Conservation (phyloP, 1,284 basidiomycete species). For the Peniophora sp. region DNA sequence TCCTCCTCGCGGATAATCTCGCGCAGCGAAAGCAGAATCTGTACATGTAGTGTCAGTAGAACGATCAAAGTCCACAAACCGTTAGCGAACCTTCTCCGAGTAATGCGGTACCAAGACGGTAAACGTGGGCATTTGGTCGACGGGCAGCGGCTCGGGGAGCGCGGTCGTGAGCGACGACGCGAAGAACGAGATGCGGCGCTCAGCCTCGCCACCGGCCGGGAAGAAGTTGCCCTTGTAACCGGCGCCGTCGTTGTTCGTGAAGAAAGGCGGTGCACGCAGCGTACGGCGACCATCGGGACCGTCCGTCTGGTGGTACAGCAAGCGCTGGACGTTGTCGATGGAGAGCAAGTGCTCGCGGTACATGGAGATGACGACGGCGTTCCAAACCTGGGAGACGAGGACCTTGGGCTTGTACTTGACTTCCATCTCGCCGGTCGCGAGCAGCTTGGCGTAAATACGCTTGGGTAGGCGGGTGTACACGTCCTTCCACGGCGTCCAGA, state of each 20-base stretch:
- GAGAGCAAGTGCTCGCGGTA: slow-evolving; percentile 94
- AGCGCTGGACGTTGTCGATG: slow-evolving; percentile 90
- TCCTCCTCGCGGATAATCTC: slow-evolving; percentile 98
- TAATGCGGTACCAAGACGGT: slow-evolving; percentile 96
- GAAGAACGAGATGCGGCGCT: slow-evolving; percentile 95
- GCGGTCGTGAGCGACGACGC: slow-evolving; percentile 91
- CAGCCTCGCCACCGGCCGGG: slow-evolving; percentile 89
- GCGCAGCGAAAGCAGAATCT: slow-evolving; percentile 84
- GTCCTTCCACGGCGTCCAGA: slow-evolving; percentile 97
- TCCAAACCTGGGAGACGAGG: slow-evolving; percentile 96
- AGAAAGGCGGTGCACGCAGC: slow-evolving; percentile 90
- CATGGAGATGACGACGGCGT: slow-evolving; percentile 97
- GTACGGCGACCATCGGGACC: slow-evolving; percentile 80
- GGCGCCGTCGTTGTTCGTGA: slow-evolving; percentile 80
- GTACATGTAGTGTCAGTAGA: too few relatives aligned
- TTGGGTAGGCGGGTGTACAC: slow-evolving; percentile 93
- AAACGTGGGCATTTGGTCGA: slow-evolving; percentile 97
- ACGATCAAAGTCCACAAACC: too few relatives aligned
- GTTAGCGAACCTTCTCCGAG: too few relatives aligned
- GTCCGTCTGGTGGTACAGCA: slow-evolving; percentile 92
- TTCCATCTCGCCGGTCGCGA: slow-evolving; percentile 93
- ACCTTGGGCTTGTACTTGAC: slow-evolving; percentile 98
- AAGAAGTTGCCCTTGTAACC: slow-evolving; percentile 80
- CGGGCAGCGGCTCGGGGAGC: slow-evolving; percentile 86
- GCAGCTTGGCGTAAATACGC: slow-evolving; percentile 90